Percentiles rank a stretch among this genome's conserved stretches.
Evolutionary conservation across 2,329 filamentous ascomycete genomes (phyloP).

Genomic region (Diplocarpon mali): DNA sequence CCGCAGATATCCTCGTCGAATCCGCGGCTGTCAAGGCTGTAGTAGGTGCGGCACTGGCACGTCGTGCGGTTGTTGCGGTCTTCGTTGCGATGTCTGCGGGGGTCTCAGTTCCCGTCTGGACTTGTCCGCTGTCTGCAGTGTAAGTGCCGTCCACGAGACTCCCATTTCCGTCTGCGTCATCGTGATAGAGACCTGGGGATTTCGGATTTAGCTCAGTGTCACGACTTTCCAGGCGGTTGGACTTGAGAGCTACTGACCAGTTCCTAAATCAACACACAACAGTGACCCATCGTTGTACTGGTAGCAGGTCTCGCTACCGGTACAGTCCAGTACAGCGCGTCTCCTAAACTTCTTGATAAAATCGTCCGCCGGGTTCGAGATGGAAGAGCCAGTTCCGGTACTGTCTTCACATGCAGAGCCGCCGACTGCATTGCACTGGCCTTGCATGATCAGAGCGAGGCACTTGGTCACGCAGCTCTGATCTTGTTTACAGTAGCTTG

Average conservation of each 20-base stretch:
- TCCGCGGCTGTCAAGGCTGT: background rate
- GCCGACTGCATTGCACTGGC: slow-evolving; percentile 2
- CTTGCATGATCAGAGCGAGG: slow-evolving; percentile 2
- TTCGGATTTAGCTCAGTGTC: background rate
- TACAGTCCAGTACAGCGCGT: background rate
- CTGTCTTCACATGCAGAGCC: background rate
- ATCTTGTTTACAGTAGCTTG: slow-evolving; percentile 3
- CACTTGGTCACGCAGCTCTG: background rate
- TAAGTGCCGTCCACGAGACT: slow-evolving; percentile 1
- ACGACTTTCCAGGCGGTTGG: background rate
- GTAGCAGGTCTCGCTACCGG: background rate
- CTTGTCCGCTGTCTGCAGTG: background rate
- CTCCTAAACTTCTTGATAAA: slow-evolving; percentile 1
- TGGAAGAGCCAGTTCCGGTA: background rate
- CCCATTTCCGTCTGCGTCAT: slow-evolving; percentile 1
- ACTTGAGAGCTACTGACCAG: background rate
- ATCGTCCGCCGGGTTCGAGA: background rate
- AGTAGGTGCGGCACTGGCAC: background rate
- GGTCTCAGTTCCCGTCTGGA: slow-evolving; percentile 2
- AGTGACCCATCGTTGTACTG: slow-evolving; percentile 2
- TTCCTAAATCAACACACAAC: background rate
- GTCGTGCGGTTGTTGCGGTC: background rate
- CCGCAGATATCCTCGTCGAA: background rate
- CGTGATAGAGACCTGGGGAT: background rate
- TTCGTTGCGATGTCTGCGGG: background rate